Percentiles rank a stretch among this genome's conserved stretches.
These are phyloP conservation scores for Roridomyces roridus DNA, from an alignment of 768 basidiomycete genomes.

Conservation along the genomic window DNA sequence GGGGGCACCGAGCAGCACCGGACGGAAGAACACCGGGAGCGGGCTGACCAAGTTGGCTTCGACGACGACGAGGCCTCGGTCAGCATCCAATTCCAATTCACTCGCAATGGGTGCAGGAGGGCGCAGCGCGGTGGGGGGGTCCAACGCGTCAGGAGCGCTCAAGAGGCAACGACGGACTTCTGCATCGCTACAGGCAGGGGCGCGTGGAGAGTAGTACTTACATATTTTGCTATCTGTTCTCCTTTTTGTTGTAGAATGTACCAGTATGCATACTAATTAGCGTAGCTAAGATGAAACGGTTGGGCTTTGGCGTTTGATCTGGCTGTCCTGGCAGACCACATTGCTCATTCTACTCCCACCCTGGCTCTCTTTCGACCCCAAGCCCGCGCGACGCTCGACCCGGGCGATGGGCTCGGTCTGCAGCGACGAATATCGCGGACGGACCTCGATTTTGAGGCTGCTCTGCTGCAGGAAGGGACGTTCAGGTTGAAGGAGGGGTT, in stretches of 20 bases:
- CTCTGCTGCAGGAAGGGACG: conserved; percentile 69
- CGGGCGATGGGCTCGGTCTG: conserved; percentile 43
- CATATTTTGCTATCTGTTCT: conserved; percentile 3
- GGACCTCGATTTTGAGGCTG: conserved; percentile 85
- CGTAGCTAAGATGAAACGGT: too few relatives aligned
- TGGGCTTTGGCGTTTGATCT: too few relatives aligned
- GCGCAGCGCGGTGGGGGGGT: conserved; percentile 32
- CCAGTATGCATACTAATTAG: background rate
- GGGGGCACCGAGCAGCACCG: conserved; percentile 67
- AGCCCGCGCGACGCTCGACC: conserved; percentile 40
- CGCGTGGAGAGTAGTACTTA: conserved; percentile 13
- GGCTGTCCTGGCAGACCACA: too few relatives aligned
- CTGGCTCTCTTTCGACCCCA: conserved; percentile 73
- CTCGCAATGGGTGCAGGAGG: conserved; percentile 40
- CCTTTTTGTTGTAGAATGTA: background rate
- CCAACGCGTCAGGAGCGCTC: conserved; percentile 54
- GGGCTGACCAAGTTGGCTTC: conserved; percentile 78
- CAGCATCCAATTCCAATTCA: conserved; percentile 67
- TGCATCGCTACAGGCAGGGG: conserved; percentile 52
- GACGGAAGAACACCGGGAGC: conserved; percentile 66
- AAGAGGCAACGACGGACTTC: conserved; percentile 87
- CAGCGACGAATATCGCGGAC: conserved; percentile 70
- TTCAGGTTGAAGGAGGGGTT: conserved; percentile 72
- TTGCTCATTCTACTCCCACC: conserved; percentile 42
- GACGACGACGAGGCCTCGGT: conserved; percentile 74